phyloP scores from a whole-genome alignment of 1,139 yeast genomes.

The Blastobotrys proliferans region DNA sequence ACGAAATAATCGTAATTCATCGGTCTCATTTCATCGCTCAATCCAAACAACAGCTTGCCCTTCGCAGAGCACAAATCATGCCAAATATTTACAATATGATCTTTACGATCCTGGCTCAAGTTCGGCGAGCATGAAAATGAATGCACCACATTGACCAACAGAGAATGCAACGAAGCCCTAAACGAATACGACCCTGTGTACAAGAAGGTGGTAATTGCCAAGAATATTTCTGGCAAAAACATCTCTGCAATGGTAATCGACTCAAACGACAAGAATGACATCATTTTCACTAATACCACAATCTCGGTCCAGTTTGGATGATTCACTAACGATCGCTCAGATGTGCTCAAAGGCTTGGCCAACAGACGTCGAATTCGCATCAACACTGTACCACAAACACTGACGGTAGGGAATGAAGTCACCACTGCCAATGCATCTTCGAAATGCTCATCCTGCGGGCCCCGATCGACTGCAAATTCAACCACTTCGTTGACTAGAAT shows the following conservation, averaged over 20 bases:
- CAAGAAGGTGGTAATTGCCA: conserved; percentile 64
- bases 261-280: conserved; percentile 70
- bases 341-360: conserved; percentile 45
- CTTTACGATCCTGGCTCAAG: conserved; percentile 43
- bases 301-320: conserved; percentile 73
- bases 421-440: conserved; percentile 49
- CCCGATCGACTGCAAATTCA: conserved; percentile 69
- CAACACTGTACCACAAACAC: conserved; percentile 65
- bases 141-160: conserved; percentile 67
- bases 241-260: conserved; percentile 60
- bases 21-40: conserved; percentile 58
- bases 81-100: conserved; percentile 50
- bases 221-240: conserved; percentile 69
- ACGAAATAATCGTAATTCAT: conserved; percentile 42
- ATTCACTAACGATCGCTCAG: conserved; percentile 41
- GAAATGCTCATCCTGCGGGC: conserved; percentile 58
- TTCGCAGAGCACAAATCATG: conserved; percentile 64
- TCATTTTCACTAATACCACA: conserved; percentile 60
- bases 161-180: conserved; percentile 60
- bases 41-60: conserved; percentile 71
- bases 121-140: conserved; percentile 61
- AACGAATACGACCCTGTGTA: conserved; percentile 71
- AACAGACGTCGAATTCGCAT: conserved; percentile 46
- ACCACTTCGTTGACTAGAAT: conserved; percentile 63
- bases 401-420: conserved; percentile 63